phyloP scores from a whole-genome alignment of 345 rosid genomes.

The Euphorbia peplus region DNA sequence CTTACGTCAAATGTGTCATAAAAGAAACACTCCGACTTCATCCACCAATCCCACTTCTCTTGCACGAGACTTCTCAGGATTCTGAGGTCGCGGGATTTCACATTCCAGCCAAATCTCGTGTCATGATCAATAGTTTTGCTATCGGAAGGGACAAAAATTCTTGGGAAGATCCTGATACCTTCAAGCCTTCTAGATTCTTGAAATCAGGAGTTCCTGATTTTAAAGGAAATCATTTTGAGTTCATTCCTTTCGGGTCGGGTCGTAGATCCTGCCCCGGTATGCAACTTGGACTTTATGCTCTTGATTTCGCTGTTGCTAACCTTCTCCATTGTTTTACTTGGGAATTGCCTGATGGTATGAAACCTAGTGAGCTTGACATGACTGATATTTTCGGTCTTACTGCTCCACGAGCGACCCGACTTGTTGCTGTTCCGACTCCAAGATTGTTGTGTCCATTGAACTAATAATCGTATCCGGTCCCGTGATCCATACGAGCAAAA shows the following conservation, averaged over 20 bases:
- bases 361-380: constrained; percentile 82
- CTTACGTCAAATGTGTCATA: constrained; percentile 54
- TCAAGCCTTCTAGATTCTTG: constrained; percentile 73
- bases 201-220: constrained; percentile 61
- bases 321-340: constrained; percentile 73
- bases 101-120: constrained; percentile 61
- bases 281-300: constrained; percentile 81
- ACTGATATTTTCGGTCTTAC: constrained; percentile 81
- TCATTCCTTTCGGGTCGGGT: constrained; percentile 89
- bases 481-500: not conserved
- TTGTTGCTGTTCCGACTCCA: constrained; percentile 55
- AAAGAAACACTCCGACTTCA: constrained; percentile 86
- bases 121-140: constrained; percentile 77
- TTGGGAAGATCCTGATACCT: constrained; percentile 73
- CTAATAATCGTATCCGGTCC: not conserved
- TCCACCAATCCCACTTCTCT: constrained; percentile 93
- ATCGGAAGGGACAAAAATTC: constrained; percentile 66
- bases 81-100: constrained; percentile 53
- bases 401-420: constrained; percentile 67
- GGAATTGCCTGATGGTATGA: constrained; percentile 88
- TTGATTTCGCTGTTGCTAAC: constrained; percentile 68
- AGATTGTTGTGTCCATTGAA: constrained; percentile 48
- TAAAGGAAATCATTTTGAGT: constrained; percentile 75
- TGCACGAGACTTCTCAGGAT: constrained; percentile 80
- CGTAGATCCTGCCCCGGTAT: constrained; percentile 91